phyloP scores from a whole-genome alignment of 2,329 filamentous ascomycete species.

The Colletotrichum sublineola region DNA sequence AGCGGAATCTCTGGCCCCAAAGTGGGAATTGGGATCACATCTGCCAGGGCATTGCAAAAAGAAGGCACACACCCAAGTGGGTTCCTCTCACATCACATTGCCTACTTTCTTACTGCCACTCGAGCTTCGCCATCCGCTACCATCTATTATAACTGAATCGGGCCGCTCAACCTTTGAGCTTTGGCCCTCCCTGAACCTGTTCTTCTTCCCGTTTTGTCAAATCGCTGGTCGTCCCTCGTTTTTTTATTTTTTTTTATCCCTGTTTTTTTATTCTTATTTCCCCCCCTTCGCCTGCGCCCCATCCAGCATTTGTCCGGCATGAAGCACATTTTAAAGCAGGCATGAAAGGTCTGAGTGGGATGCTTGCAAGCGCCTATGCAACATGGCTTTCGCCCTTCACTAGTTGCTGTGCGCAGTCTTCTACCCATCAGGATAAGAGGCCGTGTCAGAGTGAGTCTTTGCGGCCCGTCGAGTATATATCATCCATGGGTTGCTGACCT shows the following conservation, averaged over 20 bases:
- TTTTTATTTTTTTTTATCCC: background rate
- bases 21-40: constrained; percentile 25
- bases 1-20: constrained; percentile 28
- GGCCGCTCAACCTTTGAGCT: constrained; percentile 34
- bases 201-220: constrained; percentile 22
- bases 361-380: constrained; percentile 57
- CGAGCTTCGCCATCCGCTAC: constrained; percentile 14
- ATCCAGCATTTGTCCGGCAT: constrained; percentile 40
- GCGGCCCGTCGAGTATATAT: constrained; percentile 10
- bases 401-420: constrained; percentile 59
- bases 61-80: constrained; percentile 33
- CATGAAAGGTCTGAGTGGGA: constrained; percentile 59
- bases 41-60: constrained; percentile 12
- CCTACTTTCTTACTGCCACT: constrained; percentile 4
- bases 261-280: background rate
- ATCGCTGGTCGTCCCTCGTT: constrained; percentile 19
- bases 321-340: constrained; percentile 38
- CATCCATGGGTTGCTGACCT: constrained; percentile 30
- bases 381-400: constrained; percentile 63
- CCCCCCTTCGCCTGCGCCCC: constrained; percentile 3
- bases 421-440: constrained; percentile 56
- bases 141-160: constrained; percentile 40
- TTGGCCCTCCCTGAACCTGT: constrained; percentile 23
- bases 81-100: constrained; percentile 4
- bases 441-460: constrained; percentile 54